phyloP scores from a whole-genome alignment of 257 asterid species.

The Nicotiana benthamiana region DNA sequence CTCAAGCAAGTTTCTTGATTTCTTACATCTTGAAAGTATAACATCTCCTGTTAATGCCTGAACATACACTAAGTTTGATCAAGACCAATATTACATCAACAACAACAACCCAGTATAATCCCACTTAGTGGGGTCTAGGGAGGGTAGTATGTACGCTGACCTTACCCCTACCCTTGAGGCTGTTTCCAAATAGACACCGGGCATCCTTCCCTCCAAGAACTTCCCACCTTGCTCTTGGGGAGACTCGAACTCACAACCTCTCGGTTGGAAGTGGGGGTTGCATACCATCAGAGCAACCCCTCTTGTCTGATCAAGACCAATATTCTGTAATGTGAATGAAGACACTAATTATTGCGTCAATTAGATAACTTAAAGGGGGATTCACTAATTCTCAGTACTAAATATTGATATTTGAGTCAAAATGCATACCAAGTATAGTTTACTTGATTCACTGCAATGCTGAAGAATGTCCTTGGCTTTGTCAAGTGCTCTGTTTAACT shows the following conservation, averaged over 20 bases:
- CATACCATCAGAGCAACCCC: too few species aligned
- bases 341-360: neutral
- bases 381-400: neutral
- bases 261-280: too few species aligned
- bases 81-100: neutral
- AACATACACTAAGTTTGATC: conserved; percentile 2
- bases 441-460: conserved; percentile 76
- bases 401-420: neutral
- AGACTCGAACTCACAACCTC: too few species aligned
- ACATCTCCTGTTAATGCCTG: conserved; percentile 90
- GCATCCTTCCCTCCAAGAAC: too few species aligned
- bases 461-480: conserved; percentile 59
- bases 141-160: too few species aligned
- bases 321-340: neutral
- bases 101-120: too few species aligned
- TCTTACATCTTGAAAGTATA: conserved; percentile 61
- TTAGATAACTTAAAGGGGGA: neutral
- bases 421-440: conserved; percentile 69
- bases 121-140: too few species aligned
- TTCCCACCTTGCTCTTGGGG: too few species aligned
- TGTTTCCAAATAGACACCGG: too few species aligned
- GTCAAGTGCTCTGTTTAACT: conserved; percentile 44
- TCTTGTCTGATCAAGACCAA: neutral
- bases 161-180: too few species aligned
- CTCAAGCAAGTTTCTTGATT: conserved; percentile 47